Conservation (phyloP, 331 rosid species). For the Acacia concinna region DNA sequence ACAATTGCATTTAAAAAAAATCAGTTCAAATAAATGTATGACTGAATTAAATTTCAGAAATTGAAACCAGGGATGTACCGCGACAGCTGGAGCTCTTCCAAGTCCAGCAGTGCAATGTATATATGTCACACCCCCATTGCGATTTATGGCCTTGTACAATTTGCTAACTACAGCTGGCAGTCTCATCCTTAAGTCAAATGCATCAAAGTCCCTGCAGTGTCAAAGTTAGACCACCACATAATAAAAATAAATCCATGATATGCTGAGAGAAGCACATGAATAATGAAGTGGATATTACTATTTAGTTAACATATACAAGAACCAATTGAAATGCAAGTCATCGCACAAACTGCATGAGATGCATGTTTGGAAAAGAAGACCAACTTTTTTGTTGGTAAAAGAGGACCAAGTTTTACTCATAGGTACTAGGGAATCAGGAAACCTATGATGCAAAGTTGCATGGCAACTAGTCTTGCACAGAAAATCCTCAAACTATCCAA, state of each 20-base stretch:
- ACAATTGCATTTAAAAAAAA: not conserved
- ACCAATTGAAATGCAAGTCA: slow-evolving; percentile 21
- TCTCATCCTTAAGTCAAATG: slow-evolving; percentile 71
- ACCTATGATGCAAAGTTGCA: slow-evolving; percentile 7
- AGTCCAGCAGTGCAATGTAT: slow-evolving; percentile 98
- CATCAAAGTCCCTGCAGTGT: slow-evolving; percentile 82
- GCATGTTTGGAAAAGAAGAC: not conserved
- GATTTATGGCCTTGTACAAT: slow-evolving; percentile 70
- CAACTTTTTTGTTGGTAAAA: no score
- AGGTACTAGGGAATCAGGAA: slow-evolving; percentile 11
- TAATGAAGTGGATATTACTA: slow-evolving; percentile 11
- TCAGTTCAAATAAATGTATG: not conserved
- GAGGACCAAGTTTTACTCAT: not conserved
- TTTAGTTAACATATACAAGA: slow-evolving; percentile 1
- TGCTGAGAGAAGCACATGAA: slow-evolving; percentile 11
- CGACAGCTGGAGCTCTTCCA: slow-evolving; percentile 98
- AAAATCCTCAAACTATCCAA: not conserved
- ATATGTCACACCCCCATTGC: slow-evolving; percentile 86
- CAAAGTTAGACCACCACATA: slow-evolving; percentile 28
- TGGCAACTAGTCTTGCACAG: slow-evolving; percentile 13
- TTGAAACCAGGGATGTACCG: slow-evolving; percentile 47
- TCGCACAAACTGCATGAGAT: not conserved
- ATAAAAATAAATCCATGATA: slow-evolving; percentile 31
- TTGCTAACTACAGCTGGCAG: slow-evolving; percentile 86
- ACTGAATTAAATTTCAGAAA: slow-evolving; percentile 21